These are phyloP conservation scores for Platanthera zijinensis DNA, from an alignment of 106 monocot species.

Conservation along the genomic window DNA sequence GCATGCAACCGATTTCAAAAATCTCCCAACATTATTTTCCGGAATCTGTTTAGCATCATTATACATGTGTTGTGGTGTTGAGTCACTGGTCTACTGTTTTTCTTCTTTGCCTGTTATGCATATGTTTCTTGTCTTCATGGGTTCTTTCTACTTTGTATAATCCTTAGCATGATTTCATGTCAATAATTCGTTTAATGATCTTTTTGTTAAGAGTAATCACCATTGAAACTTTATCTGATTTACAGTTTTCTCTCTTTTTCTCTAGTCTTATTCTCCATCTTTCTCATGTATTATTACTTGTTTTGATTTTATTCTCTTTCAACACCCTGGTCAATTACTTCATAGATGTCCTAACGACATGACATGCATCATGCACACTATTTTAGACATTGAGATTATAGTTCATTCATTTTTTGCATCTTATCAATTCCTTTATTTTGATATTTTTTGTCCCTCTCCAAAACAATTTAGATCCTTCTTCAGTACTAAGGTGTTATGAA, in stretches of 20 bases:
- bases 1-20: no score
- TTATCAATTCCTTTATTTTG: not conserved
- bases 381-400: not conserved
- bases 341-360: not conserved
- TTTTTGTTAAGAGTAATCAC: not conserved
- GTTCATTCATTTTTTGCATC: not conserved
- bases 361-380: no score
- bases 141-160: no score
- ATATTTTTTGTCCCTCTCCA: not conserved
- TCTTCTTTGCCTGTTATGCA: no score
- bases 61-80: no score
- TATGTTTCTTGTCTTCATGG: no score
- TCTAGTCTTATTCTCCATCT: not conserved
- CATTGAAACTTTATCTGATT: not conserved
- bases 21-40: no score
- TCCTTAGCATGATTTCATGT: not conserved
- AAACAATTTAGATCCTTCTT: not conserved
- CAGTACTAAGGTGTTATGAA: not conserved
- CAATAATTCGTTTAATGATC: not conserved
- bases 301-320: not conserved
- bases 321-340: not conserved
- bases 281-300: not conserved
- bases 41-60: no score
- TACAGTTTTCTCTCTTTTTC: not conserved
- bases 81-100: no score